phyloP scores from a whole-genome alignment of 2,329 filamentous ascomycete genomes.

The Rachicladosporium sp. region DNA sequence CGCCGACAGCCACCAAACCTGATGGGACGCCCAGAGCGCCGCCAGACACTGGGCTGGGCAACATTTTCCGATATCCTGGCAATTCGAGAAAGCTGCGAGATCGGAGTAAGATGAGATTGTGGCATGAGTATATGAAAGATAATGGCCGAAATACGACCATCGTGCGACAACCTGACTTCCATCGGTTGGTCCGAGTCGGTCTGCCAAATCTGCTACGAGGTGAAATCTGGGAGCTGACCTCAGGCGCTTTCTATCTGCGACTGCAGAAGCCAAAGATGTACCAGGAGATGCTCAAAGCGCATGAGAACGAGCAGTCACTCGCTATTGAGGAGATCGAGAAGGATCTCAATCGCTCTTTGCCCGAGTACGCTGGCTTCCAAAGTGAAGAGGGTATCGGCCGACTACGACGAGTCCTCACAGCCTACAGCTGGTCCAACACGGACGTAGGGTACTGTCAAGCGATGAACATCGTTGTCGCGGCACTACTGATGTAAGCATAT shows the following conservation, averaged over 20 bases:
- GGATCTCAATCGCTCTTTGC: constrained; percentile 87
- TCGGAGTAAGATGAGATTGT: constrained; percentile 91
- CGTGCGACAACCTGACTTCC: constrained; percentile 90
- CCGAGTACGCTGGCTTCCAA: constrained; percentile 95
- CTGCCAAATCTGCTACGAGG: constrained; percentile 85
- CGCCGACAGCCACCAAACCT: constrained; percentile 34
- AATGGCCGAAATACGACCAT: constrained; percentile 89
- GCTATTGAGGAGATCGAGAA: constrained; percentile 99
- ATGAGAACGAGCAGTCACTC: constrained; percentile 73
- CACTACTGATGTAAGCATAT: constrained; percentile 64
- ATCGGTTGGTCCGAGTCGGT: constrained; percentile 92
- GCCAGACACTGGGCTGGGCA: constrained; percentile 87
- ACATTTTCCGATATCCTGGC: constrained; percentile 87
- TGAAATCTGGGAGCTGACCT: constrained; percentile 92
- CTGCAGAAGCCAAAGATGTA: constrained; percentile 78
- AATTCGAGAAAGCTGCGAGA: constrained; percentile 90
- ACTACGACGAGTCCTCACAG: constrained; percentile 79
- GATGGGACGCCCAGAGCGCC: constrained; percentile 30
- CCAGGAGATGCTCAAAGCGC: constrained; percentile 70
- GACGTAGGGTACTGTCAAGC: constrained; percentile 98
- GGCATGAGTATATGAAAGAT: constrained; percentile 86
- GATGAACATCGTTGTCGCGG: constrained; percentile 98
- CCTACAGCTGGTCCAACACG: constrained; percentile 93
- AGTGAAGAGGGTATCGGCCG: constrained; percentile 89
- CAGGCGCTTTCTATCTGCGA: constrained; percentile 77